Evolutionary conservation across 768 basidiomycete genomes (phyloP).

Genomic region (Rhizopogon rudus): DNA sequence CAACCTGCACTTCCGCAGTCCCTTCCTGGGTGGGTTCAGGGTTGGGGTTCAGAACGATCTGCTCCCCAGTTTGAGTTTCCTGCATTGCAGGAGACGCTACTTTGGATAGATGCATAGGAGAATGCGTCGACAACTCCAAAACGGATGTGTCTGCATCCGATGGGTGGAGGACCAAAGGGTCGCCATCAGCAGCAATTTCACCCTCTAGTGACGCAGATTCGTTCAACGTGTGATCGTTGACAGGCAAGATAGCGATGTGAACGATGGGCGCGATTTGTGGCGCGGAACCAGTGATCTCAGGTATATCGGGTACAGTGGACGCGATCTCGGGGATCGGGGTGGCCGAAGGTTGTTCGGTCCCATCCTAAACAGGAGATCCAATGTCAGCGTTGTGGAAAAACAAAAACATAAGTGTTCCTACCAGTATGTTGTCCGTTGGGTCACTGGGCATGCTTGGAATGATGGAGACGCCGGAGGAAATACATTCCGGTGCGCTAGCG

Average conservation of each 20-base stretch:
- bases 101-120: conserved; percentile 7
- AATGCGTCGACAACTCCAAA: conserved; percentile 16
- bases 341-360: neutral
- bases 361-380: neutral
- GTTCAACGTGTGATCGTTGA: conserved; percentile 35
- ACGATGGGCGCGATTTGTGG: conserved; percentile 25
- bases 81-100: neutral
- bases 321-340: conserved; percentile 17
- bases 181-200: too few species aligned
- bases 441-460: neutral
- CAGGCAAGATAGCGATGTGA: conserved; percentile 35
- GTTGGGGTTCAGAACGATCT: neutral
- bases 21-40: neutral
- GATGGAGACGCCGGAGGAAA: neutral
- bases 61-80: neutral
- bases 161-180: neutral
- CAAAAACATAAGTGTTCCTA: neutral
- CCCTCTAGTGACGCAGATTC: conserved; percentile 6
- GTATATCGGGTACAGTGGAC: conserved; percentile 4
- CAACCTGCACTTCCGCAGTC: neutral
- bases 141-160: neutral
- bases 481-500: neutral
- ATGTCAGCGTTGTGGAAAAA: neutral
- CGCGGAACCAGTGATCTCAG: conserved; percentile 6
- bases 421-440: neutral